Percentiles rank a stretch among this genome's conserved stretches.
phyloP scores from a whole-genome alignment of 257 asterid genomes.

The Eustoma russellianum region DNA sequence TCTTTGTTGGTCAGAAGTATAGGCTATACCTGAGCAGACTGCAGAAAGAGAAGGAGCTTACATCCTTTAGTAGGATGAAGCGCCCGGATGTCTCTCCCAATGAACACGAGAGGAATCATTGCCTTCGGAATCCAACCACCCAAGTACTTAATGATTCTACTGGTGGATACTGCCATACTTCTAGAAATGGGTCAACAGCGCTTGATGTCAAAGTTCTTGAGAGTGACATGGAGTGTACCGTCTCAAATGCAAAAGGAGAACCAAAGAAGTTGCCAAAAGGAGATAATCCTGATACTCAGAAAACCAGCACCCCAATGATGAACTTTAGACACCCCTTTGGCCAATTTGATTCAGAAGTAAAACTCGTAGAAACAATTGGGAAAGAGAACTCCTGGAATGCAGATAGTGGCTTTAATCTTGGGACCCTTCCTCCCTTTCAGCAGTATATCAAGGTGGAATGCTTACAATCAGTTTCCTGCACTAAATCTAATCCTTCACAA shows the following conservation, averaged over 20 bases:
- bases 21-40: constrained; percentile 74
- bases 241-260: constrained; percentile 28
- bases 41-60: constrained; percentile 57
- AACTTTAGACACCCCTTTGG: constrained; percentile 23
- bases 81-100: constrained; percentile 26
- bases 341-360: constrained; percentile 23
- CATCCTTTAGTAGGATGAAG: constrained; percentile 34
- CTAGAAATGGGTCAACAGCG: constrained; percentile 20
- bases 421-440: constrained; percentile 15
- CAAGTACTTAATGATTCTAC: constrained; percentile 7
- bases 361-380: constrained; percentile 32
- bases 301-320: constrained; percentile 21
- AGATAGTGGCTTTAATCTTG: constrained; percentile 17
- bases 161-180: constrained; percentile 18
- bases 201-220: constrained; percentile 29
- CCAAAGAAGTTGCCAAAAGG: constrained; percentile 13
- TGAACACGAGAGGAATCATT: constrained; percentile 23
- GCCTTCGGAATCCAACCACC: constrained; percentile 21
- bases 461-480: constrained; percentile 11
- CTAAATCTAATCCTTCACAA: constrained; percentile 11
- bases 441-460: constrained; percentile 16
- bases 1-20: constrained; percentile 52
- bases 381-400: constrained; percentile 18
- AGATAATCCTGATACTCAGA: constrained; percentile 23
- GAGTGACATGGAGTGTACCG: constrained; percentile 22